Evolutionary conservation across 495 filamentous ascomycete species (phyloP).

Genomic region (Cetradonia linearis): DNA sequence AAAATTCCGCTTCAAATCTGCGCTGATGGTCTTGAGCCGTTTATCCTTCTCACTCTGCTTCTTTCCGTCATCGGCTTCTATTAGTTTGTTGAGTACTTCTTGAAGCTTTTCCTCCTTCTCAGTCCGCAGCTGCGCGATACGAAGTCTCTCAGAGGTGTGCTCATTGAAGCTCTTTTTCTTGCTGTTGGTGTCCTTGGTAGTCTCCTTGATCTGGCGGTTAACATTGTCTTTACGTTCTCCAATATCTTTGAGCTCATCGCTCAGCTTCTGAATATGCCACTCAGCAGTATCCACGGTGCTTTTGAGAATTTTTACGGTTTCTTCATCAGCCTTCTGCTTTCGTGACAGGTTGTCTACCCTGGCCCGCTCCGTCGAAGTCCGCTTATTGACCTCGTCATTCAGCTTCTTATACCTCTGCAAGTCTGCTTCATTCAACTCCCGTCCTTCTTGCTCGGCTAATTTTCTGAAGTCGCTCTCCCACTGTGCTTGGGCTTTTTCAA

Average conservation of each 20-base stretch:
- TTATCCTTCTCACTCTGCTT: conserved; percentile 75
- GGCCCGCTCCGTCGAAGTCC: conserved; percentile 68
- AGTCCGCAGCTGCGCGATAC: conserved; percentile 65
- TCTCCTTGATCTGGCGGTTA: conserved; percentile 50
- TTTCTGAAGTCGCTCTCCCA: conserved; percentile 85
- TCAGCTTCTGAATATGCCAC: conserved; percentile 59
- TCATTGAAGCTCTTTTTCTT: conserved; percentile 89
- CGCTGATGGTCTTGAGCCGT: conserved; percentile 65
- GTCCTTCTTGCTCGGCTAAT: conserved; percentile 71
- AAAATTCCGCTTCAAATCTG: conserved; percentile 79
- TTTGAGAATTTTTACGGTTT: conserved; percentile 74
- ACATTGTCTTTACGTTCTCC: conserved; percentile 53
- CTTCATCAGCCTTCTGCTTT: conserved; percentile 79
- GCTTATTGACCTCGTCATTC: conserved; percentile 75
- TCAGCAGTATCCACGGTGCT: conserved; percentile 73
- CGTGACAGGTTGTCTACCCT: conserved; percentile 75
- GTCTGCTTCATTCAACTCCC: conserved; percentile 74
- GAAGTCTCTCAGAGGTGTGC: conserved; percentile 71
- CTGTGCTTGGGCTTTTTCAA: conserved; percentile 80
- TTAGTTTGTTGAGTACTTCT: conserved; percentile 64
- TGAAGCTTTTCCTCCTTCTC: conserved; percentile 87
- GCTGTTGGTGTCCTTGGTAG: conserved; percentile 63
- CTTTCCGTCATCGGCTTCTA: conserved; percentile 71
- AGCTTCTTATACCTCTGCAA: conserved; percentile 83
- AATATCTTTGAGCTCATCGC: conserved; percentile 60